These are phyloP conservation scores for Diatrype stigma DNA, from an alignment of 2,329 filamentous ascomycete genomes.

Conservation along the genomic window DNA sequence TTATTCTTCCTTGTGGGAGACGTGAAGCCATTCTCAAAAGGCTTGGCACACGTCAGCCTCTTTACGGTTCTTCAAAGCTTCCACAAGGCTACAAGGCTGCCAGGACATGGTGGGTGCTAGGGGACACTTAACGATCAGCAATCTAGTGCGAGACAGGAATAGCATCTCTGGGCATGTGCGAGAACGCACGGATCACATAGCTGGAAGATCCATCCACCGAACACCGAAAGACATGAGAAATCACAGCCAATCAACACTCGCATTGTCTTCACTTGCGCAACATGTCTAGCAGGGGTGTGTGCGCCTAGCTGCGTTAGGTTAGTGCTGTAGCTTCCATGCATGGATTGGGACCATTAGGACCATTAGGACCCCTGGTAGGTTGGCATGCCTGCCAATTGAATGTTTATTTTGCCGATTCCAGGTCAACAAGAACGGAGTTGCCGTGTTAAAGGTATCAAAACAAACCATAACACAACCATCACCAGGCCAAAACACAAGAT, in stretches of 20 bases:
- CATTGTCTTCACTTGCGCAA: not conserved
- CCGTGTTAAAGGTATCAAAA: not conserved
- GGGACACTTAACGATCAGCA: too few species aligned
- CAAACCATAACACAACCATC: conserved; percentile 1
- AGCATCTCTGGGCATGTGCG: too few species aligned
- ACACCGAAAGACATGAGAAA: not conserved
- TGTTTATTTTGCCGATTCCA: not conserved
- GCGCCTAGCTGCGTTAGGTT: not conserved
- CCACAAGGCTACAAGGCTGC: not conserved
- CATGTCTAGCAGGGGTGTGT: not conserved
- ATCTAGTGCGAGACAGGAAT: too few species aligned
- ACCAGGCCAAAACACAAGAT: not conserved
- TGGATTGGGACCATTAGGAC: not conserved
- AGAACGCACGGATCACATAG: not conserved
- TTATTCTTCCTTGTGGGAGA: not conserved
- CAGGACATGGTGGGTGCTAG: too few species aligned
- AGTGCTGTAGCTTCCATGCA: not conserved
- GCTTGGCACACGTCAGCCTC: not conserved
- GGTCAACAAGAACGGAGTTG: conserved; percentile 1
- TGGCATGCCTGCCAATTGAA: not conserved
- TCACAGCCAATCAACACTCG: not conserved
- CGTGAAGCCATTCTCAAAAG: not conserved
- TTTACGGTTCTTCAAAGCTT: not conserved
- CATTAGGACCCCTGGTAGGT: too few species aligned
- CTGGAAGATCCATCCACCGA: not conserved